These are phyloP conservation scores for Tricharina praecox DNA, from an alignment of 495 filamentous ascomycete genomes.

Conservation along the genomic window DNA sequence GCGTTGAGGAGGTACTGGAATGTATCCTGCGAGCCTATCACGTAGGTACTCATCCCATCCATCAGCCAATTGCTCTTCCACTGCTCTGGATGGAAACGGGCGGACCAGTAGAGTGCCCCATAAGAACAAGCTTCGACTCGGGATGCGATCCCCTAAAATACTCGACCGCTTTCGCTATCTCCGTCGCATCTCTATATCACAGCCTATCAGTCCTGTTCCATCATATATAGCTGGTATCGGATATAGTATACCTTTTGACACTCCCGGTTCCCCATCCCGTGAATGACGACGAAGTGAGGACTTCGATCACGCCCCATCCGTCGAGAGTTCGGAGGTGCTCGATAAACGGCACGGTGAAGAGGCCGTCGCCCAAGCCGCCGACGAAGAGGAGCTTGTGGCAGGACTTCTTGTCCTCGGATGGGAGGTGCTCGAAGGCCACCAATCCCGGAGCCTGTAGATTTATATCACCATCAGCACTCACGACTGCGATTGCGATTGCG, in stretches of 20 bases:
- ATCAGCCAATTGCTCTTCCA: background rate
- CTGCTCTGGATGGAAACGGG: background rate
- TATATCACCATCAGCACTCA: background rate
- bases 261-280: slow-evolving; percentile 54
- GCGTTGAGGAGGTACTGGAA: slow-evolving; percentile 47
- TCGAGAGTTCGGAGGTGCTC: slow-evolving; percentile 36
- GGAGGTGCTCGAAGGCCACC: slow-evolving; percentile 3
- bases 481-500: background rate
- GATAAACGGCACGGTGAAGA: slow-evolving; percentile 50
- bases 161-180: slow-evolving; percentile 53
- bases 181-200: slow-evolving; percentile 42
- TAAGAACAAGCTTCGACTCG: slow-evolving; percentile 50
- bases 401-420: background rate
- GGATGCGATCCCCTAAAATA: slow-evolving; percentile 42
- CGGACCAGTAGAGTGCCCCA: slow-evolving; percentile 59
- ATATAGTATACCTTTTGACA: slow-evolving; percentile 31
- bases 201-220: background rate
- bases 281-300: slow-evolving; percentile 47
- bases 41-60: background rate
- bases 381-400: slow-evolving; percentile 63
- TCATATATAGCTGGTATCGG: background rate
- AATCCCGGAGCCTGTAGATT: slow-evolving; percentile 1
- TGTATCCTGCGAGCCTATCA: slow-evolving; percentile 66
- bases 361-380: slow-evolving; percentile 66
- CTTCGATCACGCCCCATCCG: slow-evolving; percentile 44